Conservation (phyloP, 1,284 basidiomycete genomes). For the Hemileia vastatrix region DNA sequence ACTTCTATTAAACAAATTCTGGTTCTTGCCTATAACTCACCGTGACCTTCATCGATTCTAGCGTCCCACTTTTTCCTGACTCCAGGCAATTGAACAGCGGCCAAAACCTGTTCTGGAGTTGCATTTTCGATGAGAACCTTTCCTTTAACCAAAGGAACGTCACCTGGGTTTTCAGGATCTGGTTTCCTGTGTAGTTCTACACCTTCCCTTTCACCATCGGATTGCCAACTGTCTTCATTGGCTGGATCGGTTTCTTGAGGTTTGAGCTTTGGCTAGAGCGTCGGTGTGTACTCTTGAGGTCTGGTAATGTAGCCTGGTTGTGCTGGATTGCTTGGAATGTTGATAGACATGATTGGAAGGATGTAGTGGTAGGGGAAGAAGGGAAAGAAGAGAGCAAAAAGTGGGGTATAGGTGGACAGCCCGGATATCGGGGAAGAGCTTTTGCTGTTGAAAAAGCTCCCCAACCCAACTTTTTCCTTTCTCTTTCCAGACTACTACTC, state of each 20-base stretch:
- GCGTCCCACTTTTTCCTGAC: conserved; percentile 40
- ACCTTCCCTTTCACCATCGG: conserved; percentile 33
- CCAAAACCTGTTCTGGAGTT: conserved; percentile 34
- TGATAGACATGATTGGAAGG: too few species aligned
- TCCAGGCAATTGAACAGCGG: conserved; percentile 35
- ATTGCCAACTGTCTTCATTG: conserved; percentile 33
- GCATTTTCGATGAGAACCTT: conserved; percentile 34
- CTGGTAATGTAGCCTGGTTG: too few species aligned
- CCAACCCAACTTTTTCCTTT: too few species aligned
- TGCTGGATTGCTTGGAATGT: too few species aligned
- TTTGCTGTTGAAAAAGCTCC: too few species aligned
- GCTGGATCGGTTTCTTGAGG: conserved; percentile 27
- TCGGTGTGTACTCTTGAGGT: conserved; percentile 29
- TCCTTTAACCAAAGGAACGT: conserved; percentile 34
- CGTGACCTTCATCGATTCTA: conserved; percentile 29
- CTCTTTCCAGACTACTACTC: too few species aligned
- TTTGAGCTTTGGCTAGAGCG: conserved; percentile 32
- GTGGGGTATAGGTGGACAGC: too few species aligned
- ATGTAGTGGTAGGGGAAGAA: too few species aligned
- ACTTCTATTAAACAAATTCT: too few species aligned
- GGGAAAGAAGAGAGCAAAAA: too few species aligned
- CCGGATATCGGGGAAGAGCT: too few species aligned
- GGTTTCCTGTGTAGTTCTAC: conserved; percentile 34
- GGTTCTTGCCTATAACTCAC: neutral
- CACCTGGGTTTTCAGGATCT: conserved; percentile 32